Percentiles rank a stretch among this genome's conserved stretches.
These are phyloP conservation scores for Kuraishia cidri DNA, from an alignment of 805 yeast genomes.

Conservation along the genomic window DNA sequence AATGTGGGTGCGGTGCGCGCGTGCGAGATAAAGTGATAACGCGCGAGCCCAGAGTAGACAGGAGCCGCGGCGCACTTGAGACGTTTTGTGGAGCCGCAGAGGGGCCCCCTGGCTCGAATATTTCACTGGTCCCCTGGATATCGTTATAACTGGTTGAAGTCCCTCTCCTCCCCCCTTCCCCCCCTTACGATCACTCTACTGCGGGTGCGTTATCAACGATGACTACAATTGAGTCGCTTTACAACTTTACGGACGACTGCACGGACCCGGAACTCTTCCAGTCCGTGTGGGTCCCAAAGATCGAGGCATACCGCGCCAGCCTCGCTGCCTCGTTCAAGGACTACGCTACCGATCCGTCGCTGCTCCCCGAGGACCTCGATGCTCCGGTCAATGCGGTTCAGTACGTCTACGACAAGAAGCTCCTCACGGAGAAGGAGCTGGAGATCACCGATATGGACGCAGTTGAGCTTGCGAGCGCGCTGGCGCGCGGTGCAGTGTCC, in stretches of 20 bases:
- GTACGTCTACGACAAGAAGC: slow-evolving; percentile 22
- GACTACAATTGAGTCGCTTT: too few species aligned
- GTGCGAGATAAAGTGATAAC: too few species aligned
- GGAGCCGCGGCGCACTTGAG: too few species aligned
- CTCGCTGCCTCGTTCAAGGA: slow-evolving; percentile 12
- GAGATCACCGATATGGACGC: slow-evolving; percentile 32
- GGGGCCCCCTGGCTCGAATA: too few species aligned
- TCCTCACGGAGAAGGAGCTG: slow-evolving; percentile 24
- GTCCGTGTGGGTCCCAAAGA: slow-evolving; percentile 36
- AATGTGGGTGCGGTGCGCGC: too few species aligned
- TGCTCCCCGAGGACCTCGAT: slow-evolving; percentile 26
- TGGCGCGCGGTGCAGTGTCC: slow-evolving; percentile 27
- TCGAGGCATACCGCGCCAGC: slow-evolving; percentile 28
- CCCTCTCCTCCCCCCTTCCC: too few species aligned
- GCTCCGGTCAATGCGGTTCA: slow-evolving; percentile 24
- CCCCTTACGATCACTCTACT: too few species aligned
- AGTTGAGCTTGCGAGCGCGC: slow-evolving; percentile 18
- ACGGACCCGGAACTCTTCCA: slow-evolving; percentile 29
- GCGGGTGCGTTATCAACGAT: too few species aligned
- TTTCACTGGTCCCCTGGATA: too few species aligned
- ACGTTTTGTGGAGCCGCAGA: too few species aligned
- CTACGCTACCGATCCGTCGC: slow-evolving; percentile 20
- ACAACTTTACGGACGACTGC: slow-evolving; percentile 20
- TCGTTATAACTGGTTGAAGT: too few species aligned
- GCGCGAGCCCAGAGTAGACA: too few species aligned